These are phyloP conservation scores for Trametes pubescens DNA, from an alignment of 1,284 basidiomycete genomes.

Conservation along the genomic window DNA sequence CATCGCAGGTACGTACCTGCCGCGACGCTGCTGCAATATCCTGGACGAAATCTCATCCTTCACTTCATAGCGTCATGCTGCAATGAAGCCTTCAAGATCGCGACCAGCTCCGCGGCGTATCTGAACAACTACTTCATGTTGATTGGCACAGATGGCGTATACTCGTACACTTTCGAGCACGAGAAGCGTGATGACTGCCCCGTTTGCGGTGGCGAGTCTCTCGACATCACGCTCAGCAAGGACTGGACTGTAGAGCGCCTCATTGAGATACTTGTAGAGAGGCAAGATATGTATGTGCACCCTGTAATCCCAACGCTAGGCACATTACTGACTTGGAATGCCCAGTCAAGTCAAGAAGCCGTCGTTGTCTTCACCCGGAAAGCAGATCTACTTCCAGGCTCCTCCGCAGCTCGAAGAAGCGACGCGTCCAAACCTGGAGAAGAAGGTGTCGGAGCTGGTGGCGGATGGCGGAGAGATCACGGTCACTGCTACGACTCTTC, in stretches of 20 bases:
- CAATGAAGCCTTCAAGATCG: slow-evolving; percentile 99
- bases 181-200: slow-evolving; percentile 94
- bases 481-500: slow-evolving; percentile 89
- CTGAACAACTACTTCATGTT: slow-evolving; percentile 99
- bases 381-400: slow-evolving; percentile 90
- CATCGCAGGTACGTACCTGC: slow-evolving; percentile 74
- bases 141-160: slow-evolving; percentile 95
- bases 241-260: slow-evolving; percentile 85
- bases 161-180: slow-evolving; percentile 98
- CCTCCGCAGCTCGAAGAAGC: slow-evolving; percentile 89
- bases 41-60: slow-evolving; percentile 2
- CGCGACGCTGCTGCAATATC: no score
- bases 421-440: slow-evolving; percentile 90
- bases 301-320: background rate
- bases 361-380: slow-evolving; percentile 74
- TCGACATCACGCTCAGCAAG: slow-evolving; percentile 72
- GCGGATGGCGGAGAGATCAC: slow-evolving; percentile 79
- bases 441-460: slow-evolving; percentile 85
- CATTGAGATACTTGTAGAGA: slow-evolving; percentile 86
- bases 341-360: slow-evolving; percentile 93
- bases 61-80: slow-evolving; percentile 86
- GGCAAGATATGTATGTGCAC: slow-evolving; percentile 82
- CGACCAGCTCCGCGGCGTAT: slow-evolving; percentile 92
- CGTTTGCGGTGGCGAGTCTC: slow-evolving; percentile 93
- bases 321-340: background rate